These are phyloP conservation scores for Neurospora sp. DNA, from an alignment of 495 filamentous ascomycete genomes.

Conservation along the genomic window DNA sequence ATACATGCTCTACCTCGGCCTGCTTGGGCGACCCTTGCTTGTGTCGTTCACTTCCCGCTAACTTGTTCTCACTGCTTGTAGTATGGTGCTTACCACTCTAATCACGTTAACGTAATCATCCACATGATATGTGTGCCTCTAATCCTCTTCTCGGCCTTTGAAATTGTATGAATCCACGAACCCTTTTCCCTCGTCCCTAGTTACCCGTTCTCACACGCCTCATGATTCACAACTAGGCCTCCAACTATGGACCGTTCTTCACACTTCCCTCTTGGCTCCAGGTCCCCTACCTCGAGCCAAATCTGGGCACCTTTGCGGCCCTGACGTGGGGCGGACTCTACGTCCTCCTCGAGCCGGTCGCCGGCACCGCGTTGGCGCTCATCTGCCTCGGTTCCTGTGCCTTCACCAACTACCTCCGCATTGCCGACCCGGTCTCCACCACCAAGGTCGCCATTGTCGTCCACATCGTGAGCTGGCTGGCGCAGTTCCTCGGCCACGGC, in stretches of 20 bases:
- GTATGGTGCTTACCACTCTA: constrained; percentile 94
- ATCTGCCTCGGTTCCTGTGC: constrained; percentile 65
- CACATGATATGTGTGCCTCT: constrained; percentile 84
- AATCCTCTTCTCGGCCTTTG: constrained; percentile 68
- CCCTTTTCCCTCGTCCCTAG: not conserved
- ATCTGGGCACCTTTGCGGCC: constrained; percentile 65
- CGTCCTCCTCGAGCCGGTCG: constrained; percentile 87
- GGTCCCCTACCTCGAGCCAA: constrained; percentile 67
- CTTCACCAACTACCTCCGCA: constrained; percentile 61
- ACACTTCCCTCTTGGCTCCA: constrained; percentile 58
- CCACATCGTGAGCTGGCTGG: constrained; percentile 67
- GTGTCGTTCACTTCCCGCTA: not conserved
- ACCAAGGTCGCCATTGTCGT: constrained; percentile 63
- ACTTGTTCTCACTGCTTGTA: constrained; percentile 24
- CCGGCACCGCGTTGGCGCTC: constrained; percentile 62
- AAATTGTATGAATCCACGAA: constrained; percentile 49
- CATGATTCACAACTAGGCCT: constrained; percentile 40
- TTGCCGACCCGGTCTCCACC: constrained; percentile 50
- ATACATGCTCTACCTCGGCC: not conserved
- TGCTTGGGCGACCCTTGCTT: not conserved
- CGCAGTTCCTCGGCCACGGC: constrained; percentile 88
- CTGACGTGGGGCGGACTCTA: constrained; percentile 68
- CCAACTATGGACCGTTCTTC: constrained; percentile 66
- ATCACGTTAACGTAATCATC: constrained; percentile 80
- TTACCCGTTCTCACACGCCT: constrained; percentile 1